phyloP scores from a whole-genome alignment of 2,329 filamentous ascomycete genomes.

The Talaromyces sp. region DNA sequence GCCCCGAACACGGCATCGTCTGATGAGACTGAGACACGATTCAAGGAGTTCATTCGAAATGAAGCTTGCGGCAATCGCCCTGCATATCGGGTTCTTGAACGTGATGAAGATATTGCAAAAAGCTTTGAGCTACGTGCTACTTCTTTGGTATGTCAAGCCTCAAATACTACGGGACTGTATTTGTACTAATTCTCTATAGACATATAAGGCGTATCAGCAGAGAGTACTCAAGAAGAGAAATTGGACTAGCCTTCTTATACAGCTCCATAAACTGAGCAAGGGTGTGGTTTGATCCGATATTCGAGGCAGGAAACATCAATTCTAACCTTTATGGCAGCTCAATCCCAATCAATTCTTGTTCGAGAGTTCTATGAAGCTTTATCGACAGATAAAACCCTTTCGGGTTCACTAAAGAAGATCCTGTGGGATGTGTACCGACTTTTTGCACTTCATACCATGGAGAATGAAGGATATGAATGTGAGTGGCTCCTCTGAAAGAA shows the following conservation, averaged over 20 bases:
- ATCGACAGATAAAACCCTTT: slow-evolving; percentile 27
- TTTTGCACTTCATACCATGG: slow-evolving; percentile 53
- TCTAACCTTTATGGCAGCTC: slow-evolving; percentile 31
- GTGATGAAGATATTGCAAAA: slow-evolving; percentile 15
- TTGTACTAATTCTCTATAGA: slow-evolving; percentile 14
- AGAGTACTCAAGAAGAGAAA: slow-evolving; percentile 49
- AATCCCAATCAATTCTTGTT: slow-evolving; percentile 54
- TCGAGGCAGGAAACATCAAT: background rate
- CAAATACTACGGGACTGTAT: background rate
- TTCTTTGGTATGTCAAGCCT: slow-evolving; percentile 8
- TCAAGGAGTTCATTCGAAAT: slow-evolving; percentile 18
- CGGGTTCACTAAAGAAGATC: slow-evolving; percentile 29
- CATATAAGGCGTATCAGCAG: slow-evolving; percentile 45
- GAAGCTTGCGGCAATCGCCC: background rate
- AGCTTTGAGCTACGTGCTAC: slow-evolving; percentile 19
- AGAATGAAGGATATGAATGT: slow-evolving; percentile 40
- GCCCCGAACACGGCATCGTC: background rate
- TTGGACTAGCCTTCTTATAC: slow-evolving; percentile 50
- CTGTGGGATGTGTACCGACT: slow-evolving; percentile 51
- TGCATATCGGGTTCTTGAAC: slow-evolving; percentile 6
- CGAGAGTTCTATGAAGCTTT: slow-evolving; percentile 50
- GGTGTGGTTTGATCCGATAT: slow-evolving; percentile 7
- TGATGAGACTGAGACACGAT: slow-evolving; percentile 20
- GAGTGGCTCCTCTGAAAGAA: too few species aligned
- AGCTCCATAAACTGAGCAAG: slow-evolving; percentile 35